A percentile compares a stretch with the other conserved stretches of the same genome.
These are phyloP conservation scores for Staphylotrichum tortipilum DNA, from an alignment of 495 filamentous ascomycete genomes.

Conservation along the genomic window DNA sequence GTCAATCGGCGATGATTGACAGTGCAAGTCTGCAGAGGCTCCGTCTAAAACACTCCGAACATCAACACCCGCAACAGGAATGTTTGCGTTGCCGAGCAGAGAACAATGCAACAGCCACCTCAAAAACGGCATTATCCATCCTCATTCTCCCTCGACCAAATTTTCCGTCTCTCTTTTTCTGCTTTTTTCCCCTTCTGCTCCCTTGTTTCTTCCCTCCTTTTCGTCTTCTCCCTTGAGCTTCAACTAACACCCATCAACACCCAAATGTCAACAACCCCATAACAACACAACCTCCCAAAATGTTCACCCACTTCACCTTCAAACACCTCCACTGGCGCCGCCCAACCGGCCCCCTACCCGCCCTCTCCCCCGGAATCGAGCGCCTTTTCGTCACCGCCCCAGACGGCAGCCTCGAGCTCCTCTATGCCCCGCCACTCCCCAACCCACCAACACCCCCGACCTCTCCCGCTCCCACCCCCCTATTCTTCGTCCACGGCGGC, in stretches of 20 bases:
- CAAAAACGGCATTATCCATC: neutral
- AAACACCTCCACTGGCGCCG: conserved; percentile 19
- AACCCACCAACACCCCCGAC: neutral
- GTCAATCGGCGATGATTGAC: too few species aligned
- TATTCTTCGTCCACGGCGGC: conserved; percentile 40
- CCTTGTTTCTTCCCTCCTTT: too few species aligned
- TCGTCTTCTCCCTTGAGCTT: too few species aligned
- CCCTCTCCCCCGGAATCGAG: conserved; percentile 24
- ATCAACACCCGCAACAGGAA: neutral
- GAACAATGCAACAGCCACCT: neutral
- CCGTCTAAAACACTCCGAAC: too few species aligned
- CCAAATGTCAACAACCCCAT: neutral
- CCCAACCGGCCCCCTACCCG: conserved; percentile 11
- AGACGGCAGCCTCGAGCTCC: conserved; percentile 33
- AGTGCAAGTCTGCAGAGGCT: too few species aligned
- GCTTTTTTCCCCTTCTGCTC: too few species aligned
- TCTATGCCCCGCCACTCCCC: conserved; percentile 20
- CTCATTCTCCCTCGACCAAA: neutral
- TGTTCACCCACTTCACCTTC: conserved; percentile 20
- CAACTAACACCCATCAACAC: too few species aligned
- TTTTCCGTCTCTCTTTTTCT: too few species aligned
- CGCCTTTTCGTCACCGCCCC: conserved; percentile 29
- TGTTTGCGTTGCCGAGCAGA: neutral
- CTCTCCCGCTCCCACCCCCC: conserved; percentile 7
- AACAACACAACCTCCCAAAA: neutral